These are phyloP conservation scores for Verbascum thapsus DNA, from an alignment of 257 asterid genomes.

Conservation along the genomic window DNA sequence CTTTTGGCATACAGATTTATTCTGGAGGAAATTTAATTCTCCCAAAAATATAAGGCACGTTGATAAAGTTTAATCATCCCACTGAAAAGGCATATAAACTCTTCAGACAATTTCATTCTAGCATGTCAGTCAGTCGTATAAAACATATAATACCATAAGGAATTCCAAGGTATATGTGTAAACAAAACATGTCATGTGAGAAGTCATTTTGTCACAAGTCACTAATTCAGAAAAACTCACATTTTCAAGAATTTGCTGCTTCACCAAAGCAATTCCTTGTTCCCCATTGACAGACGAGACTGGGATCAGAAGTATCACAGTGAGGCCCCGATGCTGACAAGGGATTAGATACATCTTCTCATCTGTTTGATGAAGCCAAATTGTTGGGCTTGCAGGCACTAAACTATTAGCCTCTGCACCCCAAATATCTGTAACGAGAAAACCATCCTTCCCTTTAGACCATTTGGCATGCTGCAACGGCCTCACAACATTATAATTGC, in stretches of 20 bases:
- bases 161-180: too few species aligned
- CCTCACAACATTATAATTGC: slow-evolving; percentile 71
- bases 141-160: too few species aligned
- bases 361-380: slow-evolving; percentile 75
- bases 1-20: too few species aligned
- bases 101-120: too few species aligned
- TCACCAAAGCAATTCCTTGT: slow-evolving; percentile 71
- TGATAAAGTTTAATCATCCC: too few species aligned
- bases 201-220: not conserved
- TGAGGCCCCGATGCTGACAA: slow-evolving; percentile 84
- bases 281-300: slow-evolving; percentile 77
- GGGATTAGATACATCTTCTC: slow-evolving; percentile 82
- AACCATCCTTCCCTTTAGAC: slow-evolving; percentile 88
- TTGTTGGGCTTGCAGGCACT: slow-evolving; percentile 57
- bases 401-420: slow-evolving; percentile 66
- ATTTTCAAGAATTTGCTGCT: slow-evolving; percentile 78
- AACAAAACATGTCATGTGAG: slow-evolving; percentile 13
- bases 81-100: too few species aligned
- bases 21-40: too few species aligned
- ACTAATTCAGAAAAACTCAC: slow-evolving; percentile 44
- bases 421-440: slow-evolving; percentile 88
- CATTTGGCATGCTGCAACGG: slow-evolving; percentile 86
- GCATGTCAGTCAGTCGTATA: too few species aligned
- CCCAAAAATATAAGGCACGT: too few species aligned
- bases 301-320: slow-evolving; percentile 74